Conservation (phyloP, 2,329 filamentous ascomycete genomes). For the Penicillium occitanis region DNA sequence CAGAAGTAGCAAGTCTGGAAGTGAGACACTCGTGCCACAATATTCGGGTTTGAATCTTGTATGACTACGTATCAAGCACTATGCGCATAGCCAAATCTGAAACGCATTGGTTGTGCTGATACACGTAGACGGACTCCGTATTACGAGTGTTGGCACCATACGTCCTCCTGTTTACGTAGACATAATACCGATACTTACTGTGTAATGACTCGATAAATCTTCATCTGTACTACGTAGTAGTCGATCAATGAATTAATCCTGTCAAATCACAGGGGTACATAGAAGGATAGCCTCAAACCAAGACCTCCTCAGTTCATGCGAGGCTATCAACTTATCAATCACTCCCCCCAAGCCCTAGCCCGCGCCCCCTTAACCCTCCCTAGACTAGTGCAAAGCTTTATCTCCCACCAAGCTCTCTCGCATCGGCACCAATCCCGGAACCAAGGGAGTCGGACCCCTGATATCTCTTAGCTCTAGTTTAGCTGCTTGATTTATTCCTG, state of each 20-base stretch:
- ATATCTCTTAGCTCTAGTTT: background rate
- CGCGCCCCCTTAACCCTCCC: slow-evolving; percentile 5
- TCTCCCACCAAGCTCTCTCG: slow-evolving; percentile 5
- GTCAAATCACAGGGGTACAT: slow-evolving; percentile 3
- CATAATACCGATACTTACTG: background rate
- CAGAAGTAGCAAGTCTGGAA: background rate
- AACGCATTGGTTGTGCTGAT: slow-evolving; percentile 3
- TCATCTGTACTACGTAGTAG: too few species aligned
- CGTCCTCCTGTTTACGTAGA: background rate
- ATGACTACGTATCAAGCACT: slow-evolving; percentile 6
- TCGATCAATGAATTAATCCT: background rate
- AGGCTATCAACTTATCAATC: slow-evolving; percentile 1
- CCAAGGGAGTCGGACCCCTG: background rate
- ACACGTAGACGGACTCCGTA: slow-evolving; percentile 1
- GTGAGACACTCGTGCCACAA: slow-evolving; percentile 11
- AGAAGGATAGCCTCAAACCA: slow-evolving; percentile 2
- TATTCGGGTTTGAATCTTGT: background rate
- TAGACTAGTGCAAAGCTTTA: slow-evolving; percentile 12
- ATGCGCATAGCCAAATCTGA: slow-evolving; percentile 5
- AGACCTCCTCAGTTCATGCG: slow-evolving; percentile 1
- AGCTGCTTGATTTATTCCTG: background rate
- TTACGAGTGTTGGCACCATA: background rate
- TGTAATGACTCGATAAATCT: background rate
- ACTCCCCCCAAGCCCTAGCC: background rate
- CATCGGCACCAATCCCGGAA: background rate